These are phyloP conservation scores for Boletus pseudo-olivaceus DNA, from an alignment of 768 basidiomycete genomes.

Conservation along the genomic window DNA sequence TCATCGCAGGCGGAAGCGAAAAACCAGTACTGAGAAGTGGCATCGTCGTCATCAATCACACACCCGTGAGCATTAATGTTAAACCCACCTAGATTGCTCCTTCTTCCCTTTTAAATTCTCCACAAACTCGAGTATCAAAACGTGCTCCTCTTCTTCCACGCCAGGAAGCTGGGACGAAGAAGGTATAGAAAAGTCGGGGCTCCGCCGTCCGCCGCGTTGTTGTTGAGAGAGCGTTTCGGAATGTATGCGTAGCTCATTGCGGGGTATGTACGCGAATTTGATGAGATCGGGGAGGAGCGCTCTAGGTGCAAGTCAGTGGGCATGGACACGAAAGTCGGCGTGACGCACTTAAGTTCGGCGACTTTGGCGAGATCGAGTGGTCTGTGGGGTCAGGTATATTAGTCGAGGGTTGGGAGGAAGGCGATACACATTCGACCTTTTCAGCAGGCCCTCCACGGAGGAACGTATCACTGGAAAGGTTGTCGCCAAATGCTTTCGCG, in stretches of 20 bases:
- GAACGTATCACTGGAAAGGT: slow-evolving; percentile 72
- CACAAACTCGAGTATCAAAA: slow-evolving; percentile 49
- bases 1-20: slow-evolving; percentile 37
- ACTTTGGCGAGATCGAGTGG: slow-evolving; percentile 75
- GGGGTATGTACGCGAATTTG: slow-evolving; percentile 77
- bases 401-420: background rate
- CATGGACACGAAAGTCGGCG: background rate
- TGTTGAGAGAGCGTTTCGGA: slow-evolving; percentile 29
- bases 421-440: slow-evolving; percentile 45
- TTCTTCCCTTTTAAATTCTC: slow-evolving; percentile 39
- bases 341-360: slow-evolving; percentile 73
- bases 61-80: background rate
- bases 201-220: slow-evolving; percentile 28
- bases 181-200: slow-evolving; percentile 40
- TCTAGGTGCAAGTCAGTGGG: slow-evolving; percentile 34
- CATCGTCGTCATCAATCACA: background rate
- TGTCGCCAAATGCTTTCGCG: slow-evolving; percentile 73
- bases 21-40: slow-evolving; percentile 14
- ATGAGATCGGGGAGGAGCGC: slow-evolving; percentile 79
- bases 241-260: slow-evolving; percentile 56
- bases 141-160: slow-evolving; percentile 41
- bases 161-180: slow-evolving; percentile 27
- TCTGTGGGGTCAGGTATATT: slow-evolving; percentile 36
- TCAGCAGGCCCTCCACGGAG: slow-evolving; percentile 78
- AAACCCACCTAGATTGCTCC: slow-evolving; percentile 25